Evolutionary conservation across 129 eudicot genomes (phyloP), one percentile per base, ranked within the genome.

Genomic region (Kitagawia praeruptora): DNA sequence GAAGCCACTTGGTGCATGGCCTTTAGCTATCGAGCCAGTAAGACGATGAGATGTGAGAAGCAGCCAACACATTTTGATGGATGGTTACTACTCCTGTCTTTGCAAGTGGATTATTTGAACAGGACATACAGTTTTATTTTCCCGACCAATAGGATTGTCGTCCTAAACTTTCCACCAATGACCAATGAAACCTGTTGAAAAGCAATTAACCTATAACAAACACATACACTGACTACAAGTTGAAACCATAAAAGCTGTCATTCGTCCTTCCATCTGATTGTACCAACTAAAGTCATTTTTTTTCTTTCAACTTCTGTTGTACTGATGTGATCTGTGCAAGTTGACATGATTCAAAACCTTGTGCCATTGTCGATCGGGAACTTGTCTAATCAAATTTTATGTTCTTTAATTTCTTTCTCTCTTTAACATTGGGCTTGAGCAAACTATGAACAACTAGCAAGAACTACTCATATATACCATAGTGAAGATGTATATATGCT

Each of bases 191-290:
- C 5, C 66, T 56, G 66, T 8, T 21, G 23, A 56, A 23, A 56
- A 56, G 37, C 37, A 34, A 2, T 34, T 34, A 23, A 23, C 66
- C 14, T 58, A n/a, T 8, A 1, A 58, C 34, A n/a, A 8, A 58
- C 34, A n/a, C 34, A 58, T n/a, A 56, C 66, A 56, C 13, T 58
- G 34, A 58, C 67, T 58, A 58, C 2, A 58, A 5, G 14, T n/a
- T 58, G 34, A 58, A 58, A 58, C n/a, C 67, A n/a, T 58, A 58
- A 23, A 58, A 58, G 67, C 67, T n/a, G 67, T 58, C 67, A n/a
- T 58, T 58, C 67, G 34, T 58, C 34, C 67, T 58, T 58, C 34
- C 67, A n/a, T 58, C 34, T 23, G 34, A n/a, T n/a, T n/a, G 34
- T n/a, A 58, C 34, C 4, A 58, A 58, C 15, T 9, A 58, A n/a